Percentiles rank a stretch among this genome's conserved stretches.
These are phyloP conservation scores for Cryptosporidium parvum DNA, from an alignment of 169 alveolate species.

Conservation along the genomic window DNA sequence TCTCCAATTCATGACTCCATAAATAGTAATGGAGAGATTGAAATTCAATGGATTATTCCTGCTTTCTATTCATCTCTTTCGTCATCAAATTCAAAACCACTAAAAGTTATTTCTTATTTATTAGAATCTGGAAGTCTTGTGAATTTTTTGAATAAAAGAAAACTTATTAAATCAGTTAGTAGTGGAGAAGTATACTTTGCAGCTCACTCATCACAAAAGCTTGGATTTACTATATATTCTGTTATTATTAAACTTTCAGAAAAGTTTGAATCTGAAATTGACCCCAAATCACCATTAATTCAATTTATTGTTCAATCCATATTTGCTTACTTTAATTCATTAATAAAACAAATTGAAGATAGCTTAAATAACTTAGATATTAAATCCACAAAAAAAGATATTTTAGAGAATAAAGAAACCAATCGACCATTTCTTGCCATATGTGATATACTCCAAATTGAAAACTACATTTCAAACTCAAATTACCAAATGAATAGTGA, in stretches of 20 bases:
- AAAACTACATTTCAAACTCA: slow-evolving; percentile 55
- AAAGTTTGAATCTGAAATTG: slow-evolving; percentile 3
- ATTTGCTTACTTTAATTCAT: slow-evolving; percentile 38
- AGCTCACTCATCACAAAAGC: slow-evolving; percentile 68
- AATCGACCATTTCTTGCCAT: slow-evolving; percentile 16
- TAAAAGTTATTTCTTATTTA: slow-evolving; percentile 36
- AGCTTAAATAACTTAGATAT: not conserved
- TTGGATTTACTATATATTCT: slow-evolving; percentile 66
- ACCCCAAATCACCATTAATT: slow-evolving; percentile 40
- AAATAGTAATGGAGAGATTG: slow-evolving; percentile 42
- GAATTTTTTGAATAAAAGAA: slow-evolving; percentile 44
- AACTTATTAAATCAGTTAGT: slow-evolving; percentile 26
- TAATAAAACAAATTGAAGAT: slow-evolving; percentile 35
- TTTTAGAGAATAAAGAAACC: not conserved
- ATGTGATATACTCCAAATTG: slow-evolving; percentile 32
- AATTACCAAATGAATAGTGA: slow-evolving; percentile 56
- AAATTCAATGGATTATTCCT: slow-evolving; percentile 71
- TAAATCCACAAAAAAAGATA: not conserved
- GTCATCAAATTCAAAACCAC: slow-evolving; percentile 61
- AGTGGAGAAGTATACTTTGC: slow-evolving; percentile 72
- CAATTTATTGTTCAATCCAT: slow-evolving; percentile 66
- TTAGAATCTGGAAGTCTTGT: slow-evolving; percentile 51
- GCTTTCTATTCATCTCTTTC: slow-evolving; percentile 41
- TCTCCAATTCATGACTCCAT: not conserved
- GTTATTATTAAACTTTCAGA: slow-evolving; percentile 39